Evolutionary conservation across 2,329 filamentous ascomycete species (phyloP), one percentile per base, ranked within the genome.

Genomic region (Lasiodiplodia citricola): DNA sequence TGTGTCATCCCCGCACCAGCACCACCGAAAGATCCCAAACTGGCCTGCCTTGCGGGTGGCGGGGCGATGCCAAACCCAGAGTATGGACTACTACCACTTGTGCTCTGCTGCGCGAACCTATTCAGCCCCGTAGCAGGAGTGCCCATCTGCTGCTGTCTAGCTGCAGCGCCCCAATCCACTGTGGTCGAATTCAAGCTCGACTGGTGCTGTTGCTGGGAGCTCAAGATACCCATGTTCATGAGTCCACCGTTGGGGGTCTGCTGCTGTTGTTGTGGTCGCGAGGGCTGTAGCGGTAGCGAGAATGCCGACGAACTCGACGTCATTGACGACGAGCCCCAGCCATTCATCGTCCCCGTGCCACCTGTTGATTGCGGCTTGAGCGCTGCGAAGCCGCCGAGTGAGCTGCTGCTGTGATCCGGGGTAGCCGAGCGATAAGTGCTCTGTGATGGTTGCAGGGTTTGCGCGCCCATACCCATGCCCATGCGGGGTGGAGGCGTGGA

Each of bases 361-460:
- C 65, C 41, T 4, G 41, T 68, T 16, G 8, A 71, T 38, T 72
- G 70, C 44, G 83, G 83, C 60, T 82, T 77, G 35, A 85, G 76
- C n/a, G 81, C 76, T n/a, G 83, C 80, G 70, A 86, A 85, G 11
- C 77, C 79, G 63, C 78, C 82, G 63, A 86, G 73, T 38, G 79
- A 83, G 67, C 85, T 84, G 13, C 85, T 87, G 35, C 87, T 82
- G 21, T 82, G 11, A 11, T 50, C 56, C 35, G 56, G 56, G 7
- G 50, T 62, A 50, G 37, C 38, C 21, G 56, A 54, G 37, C 41
- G n/a, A 13, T 47, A 47, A 18, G 16, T 44, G 41, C 23, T 38
- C 11, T 67, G 47, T 13, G 44, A 47, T n/a, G 44, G 55, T 35
- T n/a, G 37, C 16, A 44, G 66, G 16, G 52, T 2, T 21, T 23